Evolutionary conservation across 2,329 filamentous ascomycete genomes (phyloP).

Genomic region (Aspergillus floridensis): DNA sequence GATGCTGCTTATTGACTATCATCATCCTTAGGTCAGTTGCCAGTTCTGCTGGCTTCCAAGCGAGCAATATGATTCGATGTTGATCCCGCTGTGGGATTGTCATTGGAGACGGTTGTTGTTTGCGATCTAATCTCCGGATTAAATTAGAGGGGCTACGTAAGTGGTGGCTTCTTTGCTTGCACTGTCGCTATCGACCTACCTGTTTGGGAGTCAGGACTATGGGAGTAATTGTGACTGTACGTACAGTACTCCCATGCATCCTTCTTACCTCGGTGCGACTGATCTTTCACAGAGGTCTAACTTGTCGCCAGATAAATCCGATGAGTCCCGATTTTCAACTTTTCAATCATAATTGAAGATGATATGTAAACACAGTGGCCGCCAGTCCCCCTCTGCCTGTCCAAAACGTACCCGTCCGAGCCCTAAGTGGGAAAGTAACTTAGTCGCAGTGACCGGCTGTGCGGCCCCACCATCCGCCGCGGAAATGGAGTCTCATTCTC

Average conservation of each 20-base stretch:
- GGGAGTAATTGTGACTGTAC: too few species aligned
- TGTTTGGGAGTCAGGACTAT: neutral
- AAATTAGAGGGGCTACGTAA: constrained; percentile 1
- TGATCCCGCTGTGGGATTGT: neutral
- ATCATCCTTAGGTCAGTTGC: neutral
- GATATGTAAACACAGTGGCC: neutral
- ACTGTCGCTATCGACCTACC: neutral
- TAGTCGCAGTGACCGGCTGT: constrained; percentile 9
- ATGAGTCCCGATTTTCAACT: too few species aligned
- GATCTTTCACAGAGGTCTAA: too few species aligned
- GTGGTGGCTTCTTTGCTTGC: neutral
- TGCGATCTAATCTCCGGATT: neutral
- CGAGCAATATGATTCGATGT: neutral
- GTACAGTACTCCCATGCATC: neutral
- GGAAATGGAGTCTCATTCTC: constrained; percentile 14
- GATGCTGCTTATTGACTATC: neutral
- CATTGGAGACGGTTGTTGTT: neutral
- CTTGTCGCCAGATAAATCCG: too few species aligned
- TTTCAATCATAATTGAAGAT: neutral
- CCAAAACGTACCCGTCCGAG: constrained; percentile 12
- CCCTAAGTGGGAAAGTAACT: constrained; percentile 7
- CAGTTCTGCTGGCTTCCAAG: neutral
- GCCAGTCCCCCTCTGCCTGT: neutral
- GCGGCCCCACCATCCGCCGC: constrained; percentile 33
- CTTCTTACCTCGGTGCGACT: neutral